phyloP scores from a whole-genome alignment of 352 stramenopile species.

The Globisporangium splendens region DNA sequence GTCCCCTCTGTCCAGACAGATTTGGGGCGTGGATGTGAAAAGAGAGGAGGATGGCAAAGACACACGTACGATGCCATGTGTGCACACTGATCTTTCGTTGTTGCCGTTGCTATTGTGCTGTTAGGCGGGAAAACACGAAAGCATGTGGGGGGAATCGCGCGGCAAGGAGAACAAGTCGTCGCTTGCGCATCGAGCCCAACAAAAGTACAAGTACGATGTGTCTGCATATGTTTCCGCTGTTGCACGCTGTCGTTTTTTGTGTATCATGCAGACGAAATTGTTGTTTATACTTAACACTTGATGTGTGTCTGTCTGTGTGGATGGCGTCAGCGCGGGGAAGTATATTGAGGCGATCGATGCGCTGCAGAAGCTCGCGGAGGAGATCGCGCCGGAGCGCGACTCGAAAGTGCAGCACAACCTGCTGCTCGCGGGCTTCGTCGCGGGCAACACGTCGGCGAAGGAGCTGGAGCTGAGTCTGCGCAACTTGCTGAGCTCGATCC shows the following conservation, averaged over 20 bases:
- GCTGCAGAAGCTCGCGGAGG: slow-evolving; percentile 77
- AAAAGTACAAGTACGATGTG: slow-evolving; percentile 80
- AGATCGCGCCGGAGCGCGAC: slow-evolving; percentile 71
- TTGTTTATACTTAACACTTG: slow-evolving; percentile 2
- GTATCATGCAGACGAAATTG: neutral
- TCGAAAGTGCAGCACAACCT: slow-evolving; percentile 87
- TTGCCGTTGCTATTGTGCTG: neutral
- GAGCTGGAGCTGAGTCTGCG: slow-evolving; percentile 77
- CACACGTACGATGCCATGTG: too few relatives aligned
- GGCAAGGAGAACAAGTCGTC: slow-evolving; percentile 86
- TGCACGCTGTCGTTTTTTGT: too few relatives aligned
- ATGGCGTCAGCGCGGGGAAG: slow-evolving; percentile 61
- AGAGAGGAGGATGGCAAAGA: too few relatives aligned
- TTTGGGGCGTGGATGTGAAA: too few relatives aligned
- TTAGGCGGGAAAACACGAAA: neutral
- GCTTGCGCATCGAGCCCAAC: slow-evolving; percentile 79
- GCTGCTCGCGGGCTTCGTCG: slow-evolving; percentile 64
- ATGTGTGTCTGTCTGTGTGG: slow-evolving; percentile 5
- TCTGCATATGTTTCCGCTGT: neutral
- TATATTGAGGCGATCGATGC: slow-evolving; percentile 84
- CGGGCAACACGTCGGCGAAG: slow-evolving; percentile 49
- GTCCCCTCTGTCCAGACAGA: too few relatives aligned
- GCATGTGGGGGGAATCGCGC: slow-evolving; percentile 62
- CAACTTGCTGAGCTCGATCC: slow-evolving; percentile 44
- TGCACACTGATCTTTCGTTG: neutral